Conservation (phyloP, 2,329 filamentous ascomycete species). For the Capronia coronata region DNA sequence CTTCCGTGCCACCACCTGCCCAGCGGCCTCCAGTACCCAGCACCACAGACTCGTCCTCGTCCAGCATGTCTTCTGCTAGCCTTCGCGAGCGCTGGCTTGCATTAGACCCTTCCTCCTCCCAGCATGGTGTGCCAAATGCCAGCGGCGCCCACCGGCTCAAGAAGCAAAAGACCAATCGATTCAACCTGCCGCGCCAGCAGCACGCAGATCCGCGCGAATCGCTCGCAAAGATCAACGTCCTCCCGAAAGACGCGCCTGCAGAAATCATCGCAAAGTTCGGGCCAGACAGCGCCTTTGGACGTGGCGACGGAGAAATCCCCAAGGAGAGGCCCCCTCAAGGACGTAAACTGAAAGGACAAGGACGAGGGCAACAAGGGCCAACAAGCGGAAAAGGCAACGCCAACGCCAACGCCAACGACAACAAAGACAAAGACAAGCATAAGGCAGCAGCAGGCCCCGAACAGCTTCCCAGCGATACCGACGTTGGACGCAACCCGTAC, state of each 20-base stretch:
- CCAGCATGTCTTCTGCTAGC: constrained; percentile 23
- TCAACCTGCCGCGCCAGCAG: constrained; percentile 12
- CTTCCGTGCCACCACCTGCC: constrained; percentile 12
- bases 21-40: constrained; percentile 8
- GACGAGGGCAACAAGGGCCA: neutral
- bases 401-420: constrained; percentile 32
- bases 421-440: neutral
- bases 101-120: constrained; percentile 36
- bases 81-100: constrained; percentile 68
- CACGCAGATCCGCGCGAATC: constrained; percentile 18
- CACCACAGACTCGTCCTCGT: constrained; percentile 7
- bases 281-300: constrained; percentile 19
- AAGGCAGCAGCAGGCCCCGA: too few species aligned
- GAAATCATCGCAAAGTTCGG: constrained; percentile 25
- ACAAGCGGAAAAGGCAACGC: constrained; percentile 2
- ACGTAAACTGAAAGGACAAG: constrained; percentile 8
- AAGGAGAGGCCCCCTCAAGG: constrained; percentile 8
- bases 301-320: constrained; percentile 21
- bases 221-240: constrained; percentile 23
- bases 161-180: constrained; percentile 20
- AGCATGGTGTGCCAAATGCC: constrained; percentile 2
- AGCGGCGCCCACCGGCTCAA: neutral
- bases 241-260: constrained; percentile 24
- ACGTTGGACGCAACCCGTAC: neutral
- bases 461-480: constrained; percentile 35